Evolutionary conservation across 2,329 filamentous ascomycete genomes (phyloP).

Genomic region (Aspergillus ruber): DNA sequence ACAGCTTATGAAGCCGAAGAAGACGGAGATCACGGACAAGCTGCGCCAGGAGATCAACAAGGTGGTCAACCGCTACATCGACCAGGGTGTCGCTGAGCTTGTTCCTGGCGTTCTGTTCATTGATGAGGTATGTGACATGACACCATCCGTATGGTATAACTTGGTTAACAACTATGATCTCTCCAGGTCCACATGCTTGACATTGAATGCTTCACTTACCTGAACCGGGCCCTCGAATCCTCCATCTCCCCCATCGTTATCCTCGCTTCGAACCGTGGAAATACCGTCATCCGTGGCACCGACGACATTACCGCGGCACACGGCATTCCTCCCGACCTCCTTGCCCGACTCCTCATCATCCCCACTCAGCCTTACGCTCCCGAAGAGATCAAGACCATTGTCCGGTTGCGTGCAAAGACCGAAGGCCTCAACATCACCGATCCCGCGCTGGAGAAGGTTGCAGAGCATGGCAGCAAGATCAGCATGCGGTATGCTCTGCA

Average conservation of each 20-base stretch:
- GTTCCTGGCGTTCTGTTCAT: conserved; percentile 99
- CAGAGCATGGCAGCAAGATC: conserved; percentile 79
- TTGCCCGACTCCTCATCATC: conserved; percentile 90
- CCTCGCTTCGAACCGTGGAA: conserved; percentile 91
- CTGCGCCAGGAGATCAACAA: conserved; percentile 95
- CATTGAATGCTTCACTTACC: conserved; percentile 97
- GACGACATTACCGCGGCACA: conserved; percentile 75
- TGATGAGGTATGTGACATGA: conserved; percentile 65
- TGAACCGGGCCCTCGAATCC: conserved; percentile 95
- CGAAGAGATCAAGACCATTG: conserved; percentile 87
- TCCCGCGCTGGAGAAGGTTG: conserved; percentile 77
- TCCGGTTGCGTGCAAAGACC: conserved; percentile 73
- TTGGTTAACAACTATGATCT: not conserved
- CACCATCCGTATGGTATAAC: not conserved
- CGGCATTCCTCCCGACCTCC: conserved; percentile 87
- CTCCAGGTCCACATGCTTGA: conserved; percentile 95
- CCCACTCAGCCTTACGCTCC: conserved; percentile 84
- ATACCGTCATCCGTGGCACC: conserved; percentile 85
- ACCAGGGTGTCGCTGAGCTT: conserved; percentile 93
- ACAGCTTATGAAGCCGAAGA: conserved; percentile 98
- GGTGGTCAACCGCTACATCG: conserved; percentile 97
- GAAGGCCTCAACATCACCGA: conserved; percentile 76
- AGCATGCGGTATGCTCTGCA: conserved; percentile 91
- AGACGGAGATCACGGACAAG: conserved; percentile 99
- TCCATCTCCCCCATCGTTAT: conserved; percentile 95